Base-by-base conservation (phyloP, 2,329 filamentous ascomycete genomes). In the Epichloe aotearoae region DNA sequence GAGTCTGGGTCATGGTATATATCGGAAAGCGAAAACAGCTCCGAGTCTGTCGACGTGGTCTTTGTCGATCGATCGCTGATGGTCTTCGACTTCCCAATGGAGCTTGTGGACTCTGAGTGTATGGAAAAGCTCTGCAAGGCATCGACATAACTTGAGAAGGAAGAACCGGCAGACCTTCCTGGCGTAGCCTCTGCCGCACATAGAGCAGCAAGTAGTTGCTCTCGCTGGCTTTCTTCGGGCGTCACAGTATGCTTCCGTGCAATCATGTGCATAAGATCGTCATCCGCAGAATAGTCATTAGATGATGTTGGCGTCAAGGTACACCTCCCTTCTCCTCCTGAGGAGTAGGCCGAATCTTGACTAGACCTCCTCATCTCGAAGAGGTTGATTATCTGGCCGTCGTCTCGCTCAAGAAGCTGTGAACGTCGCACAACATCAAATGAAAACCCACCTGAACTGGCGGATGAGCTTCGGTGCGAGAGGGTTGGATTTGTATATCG, bases 201-300 rank as follows among this genome's bases (percentile, higher is more conserved):
- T 3, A 52, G 46, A 36, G 50, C 50, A 23, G 41, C 19, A n/a
- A 52, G 42, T 15, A 52, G 23, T 20, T 52, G 46, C 37, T 49
- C 19, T 46, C 42, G 39, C 23, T 49, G 46, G 19, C 36, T 49
- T 19, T 38, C 46, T 11, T 47, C 46, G 34, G 40, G 39, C 12
- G 50, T 51, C 10, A 48, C 41, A 40, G 23, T 46, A 33, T 52
- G 46, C 17, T 49, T 20, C 26, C 42, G 19, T 14, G 46, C 40
- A 15, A 46, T 39, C 38, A 46, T 50, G 3, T 47, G 17, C 17
- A n/a, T 2, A 14, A 43, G 47, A 14, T 17, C 36, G 5, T 30
- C 37, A 20, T 52, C 47, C 14, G 33, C 17, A 26, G 36, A 42
- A 8, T 33, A 33, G 12, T 43, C 47, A 20, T 5, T 42, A 20